Evolutionary conservation across 2,329 filamentous ascomycete genomes (phyloP).

Genomic region (Xylariaceae sp.): DNA sequence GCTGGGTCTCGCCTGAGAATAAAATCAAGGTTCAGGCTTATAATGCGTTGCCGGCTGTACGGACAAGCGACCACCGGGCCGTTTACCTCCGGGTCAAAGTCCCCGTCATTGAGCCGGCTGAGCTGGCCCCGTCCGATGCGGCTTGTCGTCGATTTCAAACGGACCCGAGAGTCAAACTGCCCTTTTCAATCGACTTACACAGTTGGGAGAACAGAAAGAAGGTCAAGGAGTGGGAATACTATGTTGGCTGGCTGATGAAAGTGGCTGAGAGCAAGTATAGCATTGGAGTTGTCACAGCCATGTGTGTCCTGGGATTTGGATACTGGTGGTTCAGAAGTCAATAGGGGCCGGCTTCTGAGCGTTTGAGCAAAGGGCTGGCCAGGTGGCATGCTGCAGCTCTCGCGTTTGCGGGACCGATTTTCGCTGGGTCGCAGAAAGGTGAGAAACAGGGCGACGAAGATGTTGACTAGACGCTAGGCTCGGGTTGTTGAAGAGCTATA

Average conservation of each 20-base stretch:
- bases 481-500: too few species aligned
- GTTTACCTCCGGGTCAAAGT: conserved; percentile 72
- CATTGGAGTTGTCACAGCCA: conserved; percentile 43
- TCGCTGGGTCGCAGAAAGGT: too few species aligned
- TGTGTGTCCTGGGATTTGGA: conserved; percentile 41
- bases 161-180: conserved; percentile 37
- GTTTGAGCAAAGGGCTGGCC: neutral
- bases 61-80: conserved; percentile 83
- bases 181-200: conserved; percentile 52
- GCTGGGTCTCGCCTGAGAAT: conserved; percentile 40
- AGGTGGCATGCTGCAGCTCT: too few species aligned
- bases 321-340: conserved; percentile 43
- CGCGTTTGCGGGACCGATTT: too few species aligned
- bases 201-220: conserved; percentile 49
- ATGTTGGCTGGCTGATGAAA: conserved; percentile 54
- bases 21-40: conserved; percentile 62
- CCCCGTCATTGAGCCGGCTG: conserved; percentile 50
- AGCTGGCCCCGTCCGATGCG: conserved; percentile 36
- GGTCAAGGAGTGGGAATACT: conserved; percentile 31
- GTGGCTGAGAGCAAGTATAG: conserved; percentile 54
- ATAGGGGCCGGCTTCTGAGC: conserved; percentile 19
- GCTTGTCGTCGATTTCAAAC: neutral
- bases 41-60: conserved; percentile 70
- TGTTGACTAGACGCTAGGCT: too few species aligned
- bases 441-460: too few species aligned